These are phyloP conservation scores for Bullera alba DNA, from an alignment of 768 basidiomycete genomes.

Conservation along the genomic window DNA sequence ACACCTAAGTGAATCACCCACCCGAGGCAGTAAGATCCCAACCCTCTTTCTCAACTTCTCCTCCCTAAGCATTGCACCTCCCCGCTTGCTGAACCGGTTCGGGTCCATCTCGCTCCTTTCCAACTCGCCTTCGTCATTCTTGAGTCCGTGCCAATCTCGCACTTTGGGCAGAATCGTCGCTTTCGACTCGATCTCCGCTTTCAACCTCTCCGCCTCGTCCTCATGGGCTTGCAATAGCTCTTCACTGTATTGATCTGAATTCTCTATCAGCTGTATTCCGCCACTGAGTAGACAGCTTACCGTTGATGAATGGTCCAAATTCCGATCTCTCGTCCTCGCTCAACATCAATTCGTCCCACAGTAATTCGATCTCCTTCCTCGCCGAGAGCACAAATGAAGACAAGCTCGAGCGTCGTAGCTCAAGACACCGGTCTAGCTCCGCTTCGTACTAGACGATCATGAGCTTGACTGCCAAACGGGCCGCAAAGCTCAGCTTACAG, in stretches of 20 bases:
- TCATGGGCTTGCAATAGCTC: constrained; percentile 79
- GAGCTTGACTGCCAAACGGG: neutral
- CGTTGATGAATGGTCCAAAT: constrained; percentile 75
- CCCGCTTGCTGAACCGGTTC: constrained; percentile 39
- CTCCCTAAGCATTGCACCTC: constrained; percentile 62
- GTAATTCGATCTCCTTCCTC: constrained; percentile 64
- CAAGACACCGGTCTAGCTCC: constrained; percentile 83
- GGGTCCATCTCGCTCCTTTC: constrained; percentile 49
- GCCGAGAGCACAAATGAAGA: constrained; percentile 74
- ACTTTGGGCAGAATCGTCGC: constrained; percentile 66
- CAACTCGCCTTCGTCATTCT: constrained; percentile 80
- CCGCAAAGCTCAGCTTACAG: constrained; percentile 46
- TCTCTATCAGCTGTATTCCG: neutral
- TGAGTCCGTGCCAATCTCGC: constrained; percentile 84
- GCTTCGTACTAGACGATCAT: constrained; percentile 58
- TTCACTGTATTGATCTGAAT: constrained; percentile 75
- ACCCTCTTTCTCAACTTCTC: constrained; percentile 97
- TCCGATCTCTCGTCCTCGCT: constrained; percentile 73
- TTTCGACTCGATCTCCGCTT: constrained; percentile 74
- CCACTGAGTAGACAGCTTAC: constrained; percentile 49
- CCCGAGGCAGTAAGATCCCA: constrained; percentile 82
- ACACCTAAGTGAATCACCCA: constrained; percentile 48
- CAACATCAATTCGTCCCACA: constrained; percentile 83
- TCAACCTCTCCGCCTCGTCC: constrained; percentile 70
- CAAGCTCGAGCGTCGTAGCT: constrained; percentile 81